Evolutionary conservation across 345 rosid genomes (phyloP).

Genomic region (Acer yangbiense): DNA sequence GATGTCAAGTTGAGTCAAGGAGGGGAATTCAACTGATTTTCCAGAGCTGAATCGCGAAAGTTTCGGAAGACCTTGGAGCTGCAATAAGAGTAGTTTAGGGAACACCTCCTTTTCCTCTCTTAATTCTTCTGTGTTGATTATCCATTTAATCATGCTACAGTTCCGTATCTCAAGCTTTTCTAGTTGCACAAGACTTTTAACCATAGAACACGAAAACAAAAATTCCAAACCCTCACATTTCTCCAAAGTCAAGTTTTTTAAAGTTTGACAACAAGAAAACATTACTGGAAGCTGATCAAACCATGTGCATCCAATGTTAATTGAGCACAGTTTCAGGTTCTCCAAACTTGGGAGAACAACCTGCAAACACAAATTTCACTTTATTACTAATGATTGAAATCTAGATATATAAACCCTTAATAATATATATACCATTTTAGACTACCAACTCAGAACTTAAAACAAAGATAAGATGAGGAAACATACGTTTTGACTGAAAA

Average conservation of each 20-base stretch:
- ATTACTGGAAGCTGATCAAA: not conserved
- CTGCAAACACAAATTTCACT: not conserved
- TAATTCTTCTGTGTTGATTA: not conserved
- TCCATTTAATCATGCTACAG: slow-evolving; percentile 8
- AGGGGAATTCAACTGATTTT: not conserved
- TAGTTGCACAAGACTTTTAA: slow-evolving; percentile 8
- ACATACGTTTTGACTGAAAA: not conserved
- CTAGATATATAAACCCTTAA: not conserved
- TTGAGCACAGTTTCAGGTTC: not conserved
- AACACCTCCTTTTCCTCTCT: slow-evolving; percentile 5
- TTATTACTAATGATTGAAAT: not conserved
- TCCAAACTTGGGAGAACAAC: slow-evolving; percentile 3
- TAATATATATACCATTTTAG: too few species aligned
- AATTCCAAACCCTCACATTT: not conserved
- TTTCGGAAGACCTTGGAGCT: not conserved
- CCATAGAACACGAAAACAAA: not conserved
- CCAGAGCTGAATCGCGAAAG: slow-evolving; percentile 8
- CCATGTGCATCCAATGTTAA: slow-evolving; percentile 3
- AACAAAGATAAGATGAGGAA: too few species aligned
- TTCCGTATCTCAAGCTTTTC: not conserved
- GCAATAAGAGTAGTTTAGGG: not conserved
- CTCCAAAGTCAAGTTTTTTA: not conserved
- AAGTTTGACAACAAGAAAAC: not conserved
- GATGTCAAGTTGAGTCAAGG: not conserved
- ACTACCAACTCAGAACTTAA: too few species aligned